phyloP scores from a whole-genome alignment of 768 basidiomycete species.

The Lactifluus rugatus region DNA sequence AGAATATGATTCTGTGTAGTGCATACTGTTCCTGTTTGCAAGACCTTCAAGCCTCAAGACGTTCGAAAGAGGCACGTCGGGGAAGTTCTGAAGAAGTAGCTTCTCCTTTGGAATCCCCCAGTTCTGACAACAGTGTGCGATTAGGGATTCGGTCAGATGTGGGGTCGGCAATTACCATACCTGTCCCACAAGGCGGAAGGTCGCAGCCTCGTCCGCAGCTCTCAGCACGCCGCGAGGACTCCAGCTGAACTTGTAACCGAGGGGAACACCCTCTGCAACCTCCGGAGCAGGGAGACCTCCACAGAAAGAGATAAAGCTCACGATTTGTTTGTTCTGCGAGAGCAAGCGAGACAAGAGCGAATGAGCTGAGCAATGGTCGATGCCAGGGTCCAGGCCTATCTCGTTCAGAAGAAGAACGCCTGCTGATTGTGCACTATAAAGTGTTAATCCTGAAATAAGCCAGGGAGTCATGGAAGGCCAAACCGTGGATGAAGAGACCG shows the following conservation, averaged over 20 bases:
- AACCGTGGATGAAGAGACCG: conserved; percentile 49
- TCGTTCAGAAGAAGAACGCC: conserved; percentile 78
- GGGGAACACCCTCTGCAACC: conserved; percentile 44
- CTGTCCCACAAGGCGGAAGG: conserved; percentile 47
- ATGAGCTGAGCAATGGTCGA: conserved; percentile 83
- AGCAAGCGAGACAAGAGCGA: conserved; percentile 49
- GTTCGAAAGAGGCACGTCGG: conserved; percentile 53
- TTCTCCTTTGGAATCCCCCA: conserved; percentile 40
- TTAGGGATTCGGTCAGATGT: background rate
- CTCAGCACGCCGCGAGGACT: conserved; percentile 77
- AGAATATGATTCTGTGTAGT: conserved; percentile 58
- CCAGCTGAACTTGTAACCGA: conserved; percentile 95
- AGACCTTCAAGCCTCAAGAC: conserved; percentile 69
- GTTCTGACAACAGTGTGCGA: conserved; percentile 27
- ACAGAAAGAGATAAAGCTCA: conserved; percentile 83
- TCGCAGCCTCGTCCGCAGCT: conserved; percentile 67
- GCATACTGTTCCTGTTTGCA: conserved; percentile 74
- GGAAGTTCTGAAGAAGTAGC: conserved; percentile 51
- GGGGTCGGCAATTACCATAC: conserved; percentile 27
- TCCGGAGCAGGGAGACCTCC: conserved; percentile 85
- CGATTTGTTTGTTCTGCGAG: conserved; percentile 42
- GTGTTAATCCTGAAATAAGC: background rate
- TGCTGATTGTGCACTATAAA: conserved; percentile 44
- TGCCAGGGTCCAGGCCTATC: conserved; percentile 82
- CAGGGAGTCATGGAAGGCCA: conserved; percentile 17